phyloP scores from a whole-genome alignment of 805 yeast genomes.

The Lachancea meyersii region DNA sequence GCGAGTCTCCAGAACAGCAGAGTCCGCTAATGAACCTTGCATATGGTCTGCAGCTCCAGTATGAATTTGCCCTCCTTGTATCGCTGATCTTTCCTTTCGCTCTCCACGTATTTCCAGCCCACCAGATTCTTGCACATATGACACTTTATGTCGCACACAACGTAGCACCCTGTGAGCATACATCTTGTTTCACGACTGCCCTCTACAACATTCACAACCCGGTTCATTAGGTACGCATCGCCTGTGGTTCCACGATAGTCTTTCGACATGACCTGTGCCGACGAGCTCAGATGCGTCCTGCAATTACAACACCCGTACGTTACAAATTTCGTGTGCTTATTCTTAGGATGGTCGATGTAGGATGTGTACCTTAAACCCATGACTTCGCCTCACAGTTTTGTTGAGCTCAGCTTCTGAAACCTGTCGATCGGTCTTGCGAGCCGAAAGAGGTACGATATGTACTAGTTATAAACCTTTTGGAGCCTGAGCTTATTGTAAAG shows the following conservation, averaged over 20 bases:
- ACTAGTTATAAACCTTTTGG: background rate
- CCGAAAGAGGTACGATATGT: background rate
- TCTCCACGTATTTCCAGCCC: slow-evolving; percentile 60
- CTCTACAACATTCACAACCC: slow-evolving; percentile 41
- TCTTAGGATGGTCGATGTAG: slow-evolving; percentile 21
- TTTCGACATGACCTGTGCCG: slow-evolving; percentile 30
- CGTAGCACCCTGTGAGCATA: slow-evolving; percentile 57
- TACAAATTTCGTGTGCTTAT: slow-evolving; percentile 16
- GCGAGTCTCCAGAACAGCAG: too few species aligned
- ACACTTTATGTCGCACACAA: slow-evolving; percentile 52
- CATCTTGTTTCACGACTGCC: slow-evolving; percentile 35
- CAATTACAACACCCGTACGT: slow-evolving; percentile 31
- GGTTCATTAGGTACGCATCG: slow-evolving; percentile 47
- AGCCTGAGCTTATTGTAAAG: too few species aligned
- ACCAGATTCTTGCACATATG: slow-evolving; percentile 46
- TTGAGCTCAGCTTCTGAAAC: too few species aligned
- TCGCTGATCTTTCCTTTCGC: slow-evolving; percentile 40
- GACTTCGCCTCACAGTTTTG: slow-evolving; percentile 4
- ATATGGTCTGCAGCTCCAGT: slow-evolving; percentile 37
- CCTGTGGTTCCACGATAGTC: slow-evolving; percentile 55
- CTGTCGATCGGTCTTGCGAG: background rate
- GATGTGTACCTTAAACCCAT: slow-evolving; percentile 29
- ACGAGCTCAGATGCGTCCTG: slow-evolving; percentile 29
- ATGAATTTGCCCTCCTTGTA: slow-evolving; percentile 60
- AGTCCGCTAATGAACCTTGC: slow-evolving; percentile 16